Conservation (phyloP, 768 basidiomycete genomes). For the Sarcomyxa edulis region DNA sequence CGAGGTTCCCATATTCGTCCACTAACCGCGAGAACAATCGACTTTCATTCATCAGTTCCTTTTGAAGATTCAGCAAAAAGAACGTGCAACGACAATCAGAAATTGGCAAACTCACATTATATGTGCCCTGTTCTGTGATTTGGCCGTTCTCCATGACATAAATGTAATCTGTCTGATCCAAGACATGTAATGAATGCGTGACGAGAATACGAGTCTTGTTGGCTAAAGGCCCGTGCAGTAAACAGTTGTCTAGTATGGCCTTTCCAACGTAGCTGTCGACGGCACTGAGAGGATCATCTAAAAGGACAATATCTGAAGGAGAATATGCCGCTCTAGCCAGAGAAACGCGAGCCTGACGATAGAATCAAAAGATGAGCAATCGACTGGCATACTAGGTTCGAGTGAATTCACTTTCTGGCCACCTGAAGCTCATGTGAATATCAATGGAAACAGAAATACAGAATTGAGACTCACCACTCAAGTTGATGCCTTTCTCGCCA, state of each 20-base stretch:
- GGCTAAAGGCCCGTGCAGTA: conserved; percentile 47
- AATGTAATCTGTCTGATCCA: conserved; percentile 57
- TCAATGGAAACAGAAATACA: not conserved
- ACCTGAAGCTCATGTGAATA: conserved; percentile 10
- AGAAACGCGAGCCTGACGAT: conserved; percentile 60
- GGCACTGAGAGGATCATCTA: conserved; percentile 80
- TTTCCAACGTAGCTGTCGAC: conserved; percentile 77
- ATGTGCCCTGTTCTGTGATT: conserved; percentile 62
- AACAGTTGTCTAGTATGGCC: conserved; percentile 56
- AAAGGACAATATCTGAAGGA: conserved; percentile 62
- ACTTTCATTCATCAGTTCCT: conserved; percentile 43
- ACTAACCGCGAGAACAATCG: conserved; percentile 45
- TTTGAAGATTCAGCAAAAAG: not conserved
- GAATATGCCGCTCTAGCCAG: conserved; percentile 78
- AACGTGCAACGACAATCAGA: conserved; percentile 1
- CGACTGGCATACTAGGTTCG: not conserved
- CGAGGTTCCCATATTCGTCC: conserved; percentile 46
- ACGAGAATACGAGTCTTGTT: conserved; percentile 56
- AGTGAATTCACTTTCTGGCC: conserved; percentile 25
- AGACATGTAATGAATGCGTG: conserved; percentile 54
- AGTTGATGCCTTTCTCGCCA: conserved; percentile 73
- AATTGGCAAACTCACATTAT: conserved; percentile 28
- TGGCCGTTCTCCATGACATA: conserved; percentile 56
- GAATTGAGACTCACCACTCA: conserved; percentile 41
- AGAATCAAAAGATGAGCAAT: conserved; percentile 1